A percentile compares a stretch with the other conserved stretches of the same genome.
Evolutionary conservation across 2,329 filamentous ascomycete species (phyloP).

Genomic region (Trichoderma koningii): DNA sequence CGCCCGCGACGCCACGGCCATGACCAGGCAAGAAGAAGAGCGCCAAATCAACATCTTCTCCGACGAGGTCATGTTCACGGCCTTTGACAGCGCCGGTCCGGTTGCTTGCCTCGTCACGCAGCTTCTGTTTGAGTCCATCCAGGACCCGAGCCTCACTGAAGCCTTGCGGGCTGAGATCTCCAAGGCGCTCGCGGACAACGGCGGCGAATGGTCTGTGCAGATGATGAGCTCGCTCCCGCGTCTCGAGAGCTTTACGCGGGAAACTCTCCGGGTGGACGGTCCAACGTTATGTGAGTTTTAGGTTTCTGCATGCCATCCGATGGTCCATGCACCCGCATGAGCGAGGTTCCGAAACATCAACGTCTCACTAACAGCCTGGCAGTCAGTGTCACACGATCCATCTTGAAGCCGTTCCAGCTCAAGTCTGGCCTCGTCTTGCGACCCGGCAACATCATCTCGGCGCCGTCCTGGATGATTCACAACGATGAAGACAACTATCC

Average conservation of each 20-base stretch:
- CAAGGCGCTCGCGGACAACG: background rate
- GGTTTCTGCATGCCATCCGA: background rate
- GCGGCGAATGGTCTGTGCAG: slow-evolving; percentile 18
- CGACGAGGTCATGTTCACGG: slow-evolving; percentile 21
- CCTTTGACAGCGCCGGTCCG: slow-evolving; percentile 24
- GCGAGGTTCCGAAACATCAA: background rate
- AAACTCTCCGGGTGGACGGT: slow-evolving; percentile 23
- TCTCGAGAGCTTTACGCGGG: slow-evolving; percentile 23
- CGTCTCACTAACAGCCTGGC: background rate
- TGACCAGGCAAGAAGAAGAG: slow-evolving; percentile 8
- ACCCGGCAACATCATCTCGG: slow-evolving; percentile 16
- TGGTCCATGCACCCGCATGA: background rate
- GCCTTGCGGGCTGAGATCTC: slow-evolving; percentile 3
- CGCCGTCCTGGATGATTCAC: slow-evolving; percentile 22
- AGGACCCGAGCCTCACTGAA: background rate
- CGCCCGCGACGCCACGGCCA: slow-evolving; percentile 6
- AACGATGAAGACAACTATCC: slow-evolving; percentile 26
- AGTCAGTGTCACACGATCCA: slow-evolving; percentile 25
- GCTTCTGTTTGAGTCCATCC: slow-evolving; percentile 18
- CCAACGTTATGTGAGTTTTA: slow-evolving; percentile 24
- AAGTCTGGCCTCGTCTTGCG: slow-evolving; percentile 10
- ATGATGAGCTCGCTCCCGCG: slow-evolving; percentile 24
- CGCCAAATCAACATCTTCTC: slow-evolving; percentile 18
- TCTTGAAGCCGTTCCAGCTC: slow-evolving; percentile 13
- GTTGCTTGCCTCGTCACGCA: slow-evolving; percentile 22